Base-by-base conservation (phyloP, 2,329 filamentous ascomycete genomes). In the Calonectria montana region DNA sequence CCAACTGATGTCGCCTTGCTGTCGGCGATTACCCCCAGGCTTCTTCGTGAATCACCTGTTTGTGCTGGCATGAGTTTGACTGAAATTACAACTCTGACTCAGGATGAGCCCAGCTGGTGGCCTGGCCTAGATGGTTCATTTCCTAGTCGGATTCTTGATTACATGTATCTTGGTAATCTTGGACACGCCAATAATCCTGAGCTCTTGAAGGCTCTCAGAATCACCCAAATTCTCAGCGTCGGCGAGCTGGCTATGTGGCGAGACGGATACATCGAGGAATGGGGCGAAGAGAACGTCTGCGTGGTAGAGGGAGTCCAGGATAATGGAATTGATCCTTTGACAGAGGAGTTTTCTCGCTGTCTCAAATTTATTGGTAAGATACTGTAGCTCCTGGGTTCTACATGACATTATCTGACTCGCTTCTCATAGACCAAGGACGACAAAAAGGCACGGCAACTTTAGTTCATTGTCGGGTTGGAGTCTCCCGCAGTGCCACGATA, bases 161-260 rank as follows among this genome's bases (percentile, higher is more conserved):
- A 98, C 81, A 95, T 99, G 92, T 99, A 99, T 81, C 89, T 99
- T 15, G 97, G 97, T 1, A 98, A 98, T 78, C 88, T 98, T 18
- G 91, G 91, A 0, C 97, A 99, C 81, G 97, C 97, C 9, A 98
- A 98, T 80, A 98, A 98, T 77, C 94, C 96, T 0, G 93, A 94
- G 67, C 86, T 99, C 37, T 85, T 99, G 37, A 89, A 87, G 73
- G 91, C 92, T 53, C 85, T 99, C 71, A 96, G 96, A 0, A 98
- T 99, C 72, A 90, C 88, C 16, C 94, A 97, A 78, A 92, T 99
- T 50, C 87, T 99, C 31, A 98, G 96, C 78, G 95, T 99, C 35
- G 97, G 97, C 2, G 97, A 99, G 85, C 92, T 92, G 3, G 91
- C 97, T 1, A 91, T 91, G 75, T 98, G 97, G 97, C 88, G 88